These are phyloP conservation scores for Metschnikowia continentalis DNA, from an alignment of 805 yeast species.

Conservation along the genomic window DNA sequence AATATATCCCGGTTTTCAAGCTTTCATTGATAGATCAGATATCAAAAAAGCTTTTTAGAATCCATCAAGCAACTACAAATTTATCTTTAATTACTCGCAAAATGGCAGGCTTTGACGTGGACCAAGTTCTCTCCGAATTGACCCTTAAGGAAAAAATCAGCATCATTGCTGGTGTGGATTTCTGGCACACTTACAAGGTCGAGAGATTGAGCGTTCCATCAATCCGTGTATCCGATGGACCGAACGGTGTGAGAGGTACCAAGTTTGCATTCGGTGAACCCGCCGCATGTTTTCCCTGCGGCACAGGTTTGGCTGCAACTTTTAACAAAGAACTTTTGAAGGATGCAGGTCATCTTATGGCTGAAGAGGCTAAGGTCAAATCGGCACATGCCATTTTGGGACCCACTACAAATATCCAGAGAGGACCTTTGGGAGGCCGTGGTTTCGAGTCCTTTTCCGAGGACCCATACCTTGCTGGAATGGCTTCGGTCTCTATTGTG, in stretches of 20 bases:
- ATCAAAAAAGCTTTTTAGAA: neutral
- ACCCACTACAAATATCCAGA: conserved; percentile 31
- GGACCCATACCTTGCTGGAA: conserved; percentile 30
- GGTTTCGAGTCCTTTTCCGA: conserved; percentile 33
- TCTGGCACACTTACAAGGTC: conserved; percentile 48
- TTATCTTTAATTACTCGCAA: neutral
- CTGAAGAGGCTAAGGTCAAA: conserved; percentile 28
- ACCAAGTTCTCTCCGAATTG: conserved; percentile 20
- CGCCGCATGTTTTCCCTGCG: conserved; percentile 33
- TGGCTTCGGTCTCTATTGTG: conserved; percentile 23
- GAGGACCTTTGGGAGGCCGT: conserved; percentile 34
- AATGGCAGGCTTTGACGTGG: conserved; percentile 23
- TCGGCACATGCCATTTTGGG: conserved; percentile 29
- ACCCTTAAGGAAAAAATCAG: conserved; percentile 24
- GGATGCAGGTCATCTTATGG: conserved; percentile 31
- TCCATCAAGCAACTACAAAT: neutral
- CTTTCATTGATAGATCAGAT: neutral
- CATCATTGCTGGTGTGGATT: conserved; percentile 41
- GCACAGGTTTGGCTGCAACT: conserved; percentile 31
- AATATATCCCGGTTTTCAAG: neutral
- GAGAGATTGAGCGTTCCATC: conserved; percentile 41
- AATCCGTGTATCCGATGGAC: conserved; percentile 39
- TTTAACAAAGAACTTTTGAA: conserved; percentile 26
- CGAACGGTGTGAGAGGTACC: conserved; percentile 33
- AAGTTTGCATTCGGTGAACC: conserved; percentile 26